These are phyloP conservation scores for Penicillium lividum DNA, from an alignment of 495 filamentous ascomycete genomes.

Conservation along the genomic window DNA sequence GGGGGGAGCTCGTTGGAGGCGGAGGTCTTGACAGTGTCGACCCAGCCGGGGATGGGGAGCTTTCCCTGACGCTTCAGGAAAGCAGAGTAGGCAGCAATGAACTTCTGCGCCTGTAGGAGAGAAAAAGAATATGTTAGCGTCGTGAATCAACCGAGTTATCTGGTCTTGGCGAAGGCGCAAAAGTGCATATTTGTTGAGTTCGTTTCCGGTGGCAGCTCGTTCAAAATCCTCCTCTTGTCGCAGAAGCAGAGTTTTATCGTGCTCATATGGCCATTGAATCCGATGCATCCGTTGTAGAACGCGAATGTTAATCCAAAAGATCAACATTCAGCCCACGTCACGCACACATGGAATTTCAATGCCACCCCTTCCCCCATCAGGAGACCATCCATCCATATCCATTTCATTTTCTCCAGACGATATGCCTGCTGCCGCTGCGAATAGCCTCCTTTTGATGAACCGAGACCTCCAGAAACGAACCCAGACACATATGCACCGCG, in stretches of 20 bases:
- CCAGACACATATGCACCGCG: constrained; percentile 21
- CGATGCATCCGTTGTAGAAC: not conserved
- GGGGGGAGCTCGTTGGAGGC: constrained; percentile 94
- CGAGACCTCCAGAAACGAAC: constrained; percentile 27
- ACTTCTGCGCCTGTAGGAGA: constrained; percentile 76
- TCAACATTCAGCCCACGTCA: not conserved
- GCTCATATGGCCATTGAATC: not conserved
- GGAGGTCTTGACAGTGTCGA: constrained; percentile 98
- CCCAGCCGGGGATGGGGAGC: constrained; percentile 97
- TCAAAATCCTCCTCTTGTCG: constrained; percentile 16
- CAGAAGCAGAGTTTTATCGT: constrained; percentile 3
- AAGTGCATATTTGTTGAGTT: constrained; percentile 13
- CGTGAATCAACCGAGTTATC: constrained; percentile 10
- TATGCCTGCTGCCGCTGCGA: constrained; percentile 7
- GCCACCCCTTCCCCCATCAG: not conserved
- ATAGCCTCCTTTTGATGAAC: constrained; percentile 4
- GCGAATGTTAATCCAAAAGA: not conserved
- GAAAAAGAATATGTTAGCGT: constrained; percentile 30
- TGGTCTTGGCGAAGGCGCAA: constrained; percentile 12
- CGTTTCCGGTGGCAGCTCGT: constrained; percentile 23
- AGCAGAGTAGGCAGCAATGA: constrained; percentile 89
- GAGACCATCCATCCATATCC: not conserved
- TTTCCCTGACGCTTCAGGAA: constrained; percentile 99
- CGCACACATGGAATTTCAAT: constrained; percentile 1
- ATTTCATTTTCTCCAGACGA: not conserved